Evolutionary conservation across 2,329 filamentous ascomycete species (phyloP), one percentile per base, ranked within the genome.

Genomic region (Xylariaceae sp.): DNA sequence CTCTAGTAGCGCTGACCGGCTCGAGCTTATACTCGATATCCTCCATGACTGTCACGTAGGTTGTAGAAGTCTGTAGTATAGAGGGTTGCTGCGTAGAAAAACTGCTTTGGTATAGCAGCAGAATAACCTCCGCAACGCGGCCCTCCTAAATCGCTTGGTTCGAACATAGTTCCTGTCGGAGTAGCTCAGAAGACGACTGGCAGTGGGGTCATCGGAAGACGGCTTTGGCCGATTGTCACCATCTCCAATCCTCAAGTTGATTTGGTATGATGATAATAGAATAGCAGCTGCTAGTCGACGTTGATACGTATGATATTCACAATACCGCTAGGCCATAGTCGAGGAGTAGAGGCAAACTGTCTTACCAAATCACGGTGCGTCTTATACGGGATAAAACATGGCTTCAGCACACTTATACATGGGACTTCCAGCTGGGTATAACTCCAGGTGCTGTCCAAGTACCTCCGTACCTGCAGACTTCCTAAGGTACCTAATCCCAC

Each of bases 1-100:
- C 70, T 5, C 69, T 67, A 11, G 78, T 80, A 34, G 77, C 80
- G 65, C 78, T 71, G 67, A 87, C 78, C 62, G 77, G 68, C 58
- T 85, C 82, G n/a, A 87, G 74, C 66, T 81, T 78, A 70, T 87
- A 87, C 58, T 78, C 78, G 56, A 77, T 75, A 58, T 80, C 77
- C 48, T 81, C 79, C 48, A 58, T 62, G 63, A 66, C 71, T 29
- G 36, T 64, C 19, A 23, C 19, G 21, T 19, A 14, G 19, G 21
- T 28, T 48, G 17, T 16, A 44, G 31, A n/a, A 47, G 31, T 40
- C 29, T 21, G 40, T 40, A 16, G 19, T 21, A 31, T 14, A 6
- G 11, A 19, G 19, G 14, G 16, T 48, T 52, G 16, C 31, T 45
- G 17, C 26, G 36, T 4, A 39, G 17, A 17, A 19, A 37, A 21